These are phyloP conservation scores for Harringtonia aguacate DNA, from an alignment of 2,329 filamentous ascomycete species.

Conservation along the genomic window DNA sequence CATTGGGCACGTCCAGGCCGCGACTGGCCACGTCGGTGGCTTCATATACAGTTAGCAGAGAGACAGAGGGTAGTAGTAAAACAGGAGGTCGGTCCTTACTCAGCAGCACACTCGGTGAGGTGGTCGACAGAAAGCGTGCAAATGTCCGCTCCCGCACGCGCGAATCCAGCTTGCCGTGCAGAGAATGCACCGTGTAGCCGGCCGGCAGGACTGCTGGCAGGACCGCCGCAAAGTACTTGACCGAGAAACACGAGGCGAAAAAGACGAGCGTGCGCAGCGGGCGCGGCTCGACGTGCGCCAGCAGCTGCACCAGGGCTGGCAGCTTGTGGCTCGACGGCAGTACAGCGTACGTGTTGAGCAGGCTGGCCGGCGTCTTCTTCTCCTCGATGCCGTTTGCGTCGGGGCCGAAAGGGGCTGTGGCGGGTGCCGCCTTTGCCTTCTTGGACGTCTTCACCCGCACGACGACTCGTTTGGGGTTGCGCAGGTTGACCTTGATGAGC, in stretches of 20 bases:
- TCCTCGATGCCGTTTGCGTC: constrained; percentile 60
- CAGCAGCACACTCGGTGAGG: constrained; percentile 68
- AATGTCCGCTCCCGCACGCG: constrained; percentile 87
- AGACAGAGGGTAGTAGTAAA: constrained; percentile 24
- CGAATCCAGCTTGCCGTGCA: constrained; percentile 87
- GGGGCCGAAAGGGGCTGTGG: not conserved
- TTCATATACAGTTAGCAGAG: not conserved
- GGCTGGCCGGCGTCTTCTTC: constrained; percentile 77
- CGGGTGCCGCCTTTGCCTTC: not conserved
- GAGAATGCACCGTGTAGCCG: constrained; percentile 59
- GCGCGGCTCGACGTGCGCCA: constrained; percentile 56
- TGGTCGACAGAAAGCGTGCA: constrained; percentile 62
- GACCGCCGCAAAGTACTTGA: constrained; percentile 85
- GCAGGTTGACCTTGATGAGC: constrained; percentile 79
- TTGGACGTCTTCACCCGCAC: constrained; percentile 69
- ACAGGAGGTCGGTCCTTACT: constrained; percentile 26
- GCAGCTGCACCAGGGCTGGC: constrained; percentile 58
- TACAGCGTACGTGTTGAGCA: constrained; percentile 82
- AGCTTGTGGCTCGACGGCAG: constrained; percentile 71
- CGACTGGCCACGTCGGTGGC: constrained; percentile 80
- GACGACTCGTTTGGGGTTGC: constrained; percentile 90
- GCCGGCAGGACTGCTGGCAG: constrained; percentile 62
- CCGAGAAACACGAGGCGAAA: constrained; percentile 83
- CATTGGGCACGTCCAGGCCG: constrained; percentile 82
- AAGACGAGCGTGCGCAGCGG: constrained; percentile 87